These are phyloP conservation scores for Pestalotiopsis sp. DNA, from an alignment of 2,329 filamentous ascomycete genomes.

Conservation along the genomic window DNA sequence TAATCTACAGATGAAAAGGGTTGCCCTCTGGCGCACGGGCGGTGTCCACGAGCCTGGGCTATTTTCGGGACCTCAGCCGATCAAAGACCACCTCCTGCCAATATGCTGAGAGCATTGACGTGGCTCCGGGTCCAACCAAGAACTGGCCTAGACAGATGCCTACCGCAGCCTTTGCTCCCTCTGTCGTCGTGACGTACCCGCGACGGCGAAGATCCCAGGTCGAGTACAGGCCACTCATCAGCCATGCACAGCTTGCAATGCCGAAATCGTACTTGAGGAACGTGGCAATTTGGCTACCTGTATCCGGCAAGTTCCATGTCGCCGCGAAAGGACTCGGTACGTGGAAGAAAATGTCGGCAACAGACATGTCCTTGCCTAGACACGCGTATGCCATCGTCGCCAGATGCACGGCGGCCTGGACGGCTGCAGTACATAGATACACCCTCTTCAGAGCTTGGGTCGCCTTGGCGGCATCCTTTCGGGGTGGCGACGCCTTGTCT, in stretches of 20 bases:
- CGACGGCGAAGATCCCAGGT: constrained; percentile 26
- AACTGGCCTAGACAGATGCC: constrained; percentile 15
- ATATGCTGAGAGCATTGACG: constrained; percentile 25
- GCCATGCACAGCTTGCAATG: neutral
- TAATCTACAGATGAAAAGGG: neutral
- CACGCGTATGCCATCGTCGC: constrained; percentile 12
- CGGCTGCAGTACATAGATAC: constrained; percentile 12
- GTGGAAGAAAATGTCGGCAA: constrained; percentile 2
- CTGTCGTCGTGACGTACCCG: constrained; percentile 23
- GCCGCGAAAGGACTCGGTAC: neutral
- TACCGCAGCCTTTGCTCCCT: constrained; percentile 7
- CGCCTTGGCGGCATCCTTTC: constrained; percentile 4
- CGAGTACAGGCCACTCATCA: constrained; percentile 19
- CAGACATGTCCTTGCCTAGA: constrained; percentile 2
- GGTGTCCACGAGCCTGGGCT: neutral
- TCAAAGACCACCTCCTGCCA: constrained; percentile 24
- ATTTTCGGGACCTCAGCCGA: neutral
- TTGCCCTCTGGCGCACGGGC: neutral
- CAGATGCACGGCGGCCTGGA: constrained; percentile 17
- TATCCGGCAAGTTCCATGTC: neutral
- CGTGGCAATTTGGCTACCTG: neutral
- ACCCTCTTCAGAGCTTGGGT: constrained; percentile 14
- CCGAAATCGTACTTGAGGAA: constrained; percentile 3
- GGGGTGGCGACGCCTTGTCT: neutral
- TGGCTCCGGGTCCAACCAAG: constrained; percentile 24